Evolutionary conservation across 225 moss, liverwort and hornwort species (phyloP), one percentile per base, ranked within the genome.

Genomic region (Polytrichum commune): DNA sequence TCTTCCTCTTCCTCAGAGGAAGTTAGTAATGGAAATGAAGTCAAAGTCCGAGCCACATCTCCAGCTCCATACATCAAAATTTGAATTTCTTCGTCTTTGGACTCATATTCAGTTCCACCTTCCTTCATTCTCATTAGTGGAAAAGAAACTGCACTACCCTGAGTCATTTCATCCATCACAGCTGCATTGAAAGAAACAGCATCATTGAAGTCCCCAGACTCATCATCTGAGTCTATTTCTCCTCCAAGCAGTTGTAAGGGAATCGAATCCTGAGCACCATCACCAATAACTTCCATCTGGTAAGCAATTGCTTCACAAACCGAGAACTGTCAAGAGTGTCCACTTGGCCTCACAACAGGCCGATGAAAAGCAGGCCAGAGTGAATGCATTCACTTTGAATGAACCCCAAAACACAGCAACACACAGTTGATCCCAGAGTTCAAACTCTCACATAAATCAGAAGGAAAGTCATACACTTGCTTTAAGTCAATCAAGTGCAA

Each of bases 281-380:
- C 23, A 25, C 62, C 63, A 57, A 74, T 71, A 63, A 70, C 77
- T 27, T 55, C 74, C 74, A 74, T 74, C 22, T 54, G 67, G n/a
- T 18, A 73, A 57, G 55, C 53, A 57, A 46, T 71, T 29, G 63
- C 53, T 24, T 68, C 28, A 20, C 46, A 19, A 55, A 57, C 28
- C 33, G 57, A 27, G 4, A 80, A 72, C 25, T 24, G 19, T 33
- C 30, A 13, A 69, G 69, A 19, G 54, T 64, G 1, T 53, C 30
- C 8, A 55, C 20, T 60, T n/a, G 23, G 38, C 62, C 28, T 68
- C 60, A 58, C 9, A 58, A 24, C 58, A 22, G 58, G 24, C 9
- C 7, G 24, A 58, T 16, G 16, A 16, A 13, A 46, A 46, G 3
- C 46, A 46, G 46, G 46, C 46, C 13, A 46, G 46, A 46, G 46